phyloP scores from a whole-genome alignment of 805 yeast species.

The Kockiozyma suomiensis region DNA sequence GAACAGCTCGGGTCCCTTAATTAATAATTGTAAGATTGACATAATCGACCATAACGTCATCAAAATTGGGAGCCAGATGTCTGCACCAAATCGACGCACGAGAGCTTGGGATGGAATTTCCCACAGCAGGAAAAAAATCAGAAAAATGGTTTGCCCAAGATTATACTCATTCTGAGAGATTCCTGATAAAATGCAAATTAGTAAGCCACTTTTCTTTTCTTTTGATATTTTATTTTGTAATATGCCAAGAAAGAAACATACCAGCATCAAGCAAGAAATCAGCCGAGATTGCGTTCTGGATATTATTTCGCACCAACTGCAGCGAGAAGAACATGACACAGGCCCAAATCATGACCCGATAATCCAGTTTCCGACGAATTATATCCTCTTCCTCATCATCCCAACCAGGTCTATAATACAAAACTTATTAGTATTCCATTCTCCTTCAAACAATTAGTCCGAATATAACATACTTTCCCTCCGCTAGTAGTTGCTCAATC shows the following conservation, averaged over 20 bases:
- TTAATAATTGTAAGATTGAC: slow-evolving; percentile 53
- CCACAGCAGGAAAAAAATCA: slow-evolving; percentile 51
- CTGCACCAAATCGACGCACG: slow-evolving; percentile 63
- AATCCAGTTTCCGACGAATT: slow-evolving; percentile 55
- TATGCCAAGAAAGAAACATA: slow-evolving; percentile 43
- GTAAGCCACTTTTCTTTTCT: too few species aligned
- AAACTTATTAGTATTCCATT: not conserved
- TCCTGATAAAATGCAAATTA: not conserved
- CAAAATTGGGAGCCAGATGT: slow-evolving; percentile 55
- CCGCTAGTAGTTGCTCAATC: slow-evolving; percentile 5
- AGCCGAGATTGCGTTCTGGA: slow-evolving; percentile 58
- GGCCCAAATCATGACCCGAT: slow-evolving; percentile 56
- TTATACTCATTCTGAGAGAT: slow-evolving; percentile 51
- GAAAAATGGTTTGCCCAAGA: slow-evolving; percentile 59
- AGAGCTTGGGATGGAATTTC: slow-evolving; percentile 50
- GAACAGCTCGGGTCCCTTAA: slow-evolving; percentile 46
- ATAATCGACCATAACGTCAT: slow-evolving; percentile 62
- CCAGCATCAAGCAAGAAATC: slow-evolving; percentile 54
- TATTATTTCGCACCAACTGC: slow-evolving; percentile 58
- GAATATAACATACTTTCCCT: not conserved
- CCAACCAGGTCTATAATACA: slow-evolving; percentile 45
- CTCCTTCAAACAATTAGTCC: not conserved
- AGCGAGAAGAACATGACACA: slow-evolving; percentile 59
- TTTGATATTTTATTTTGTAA: too few species aligned
- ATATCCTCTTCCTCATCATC: slow-evolving; percentile 52